Conservation (phyloP, 768 basidiomycete genomes). For the Naematelia aurantialba region DNA sequence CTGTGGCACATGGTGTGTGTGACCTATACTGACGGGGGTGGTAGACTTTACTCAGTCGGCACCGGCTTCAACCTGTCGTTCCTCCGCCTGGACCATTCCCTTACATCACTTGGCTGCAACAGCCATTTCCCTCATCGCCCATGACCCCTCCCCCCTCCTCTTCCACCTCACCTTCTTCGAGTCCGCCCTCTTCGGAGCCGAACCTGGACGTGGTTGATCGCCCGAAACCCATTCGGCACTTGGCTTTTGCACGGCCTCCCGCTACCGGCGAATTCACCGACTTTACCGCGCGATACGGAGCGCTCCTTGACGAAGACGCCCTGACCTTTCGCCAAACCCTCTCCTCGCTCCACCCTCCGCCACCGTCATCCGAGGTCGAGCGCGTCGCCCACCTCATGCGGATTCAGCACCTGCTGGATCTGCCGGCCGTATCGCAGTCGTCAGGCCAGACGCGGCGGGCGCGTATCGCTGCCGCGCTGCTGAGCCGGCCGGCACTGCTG, state of each 20-base stretch:
- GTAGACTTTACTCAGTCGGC: slow-evolving; percentile 66
- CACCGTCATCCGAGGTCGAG: slow-evolving; percentile 53
- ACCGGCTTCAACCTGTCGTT: slow-evolving; percentile 63
- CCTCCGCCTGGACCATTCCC: slow-evolving; percentile 74
- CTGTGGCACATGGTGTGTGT: slow-evolving; percentile 28
- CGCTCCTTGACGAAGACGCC: slow-evolving; percentile 77
- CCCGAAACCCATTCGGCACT: slow-evolving; percentile 58
- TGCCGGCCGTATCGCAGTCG: slow-evolving; percentile 78
- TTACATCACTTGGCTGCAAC: slow-evolving; percentile 60
- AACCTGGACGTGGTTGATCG: slow-evolving; percentile 60
- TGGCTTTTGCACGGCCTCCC: slow-evolving; percentile 49
- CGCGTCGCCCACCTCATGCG: slow-evolving; percentile 60
- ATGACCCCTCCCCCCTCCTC: too few species aligned
- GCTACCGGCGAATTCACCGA: slow-evolving; percentile 73
- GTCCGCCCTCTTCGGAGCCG: slow-evolving; percentile 21
- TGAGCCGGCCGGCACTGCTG: slow-evolving; percentile 67
- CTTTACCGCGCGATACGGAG: slow-evolving; percentile 87
- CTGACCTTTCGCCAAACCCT: slow-evolving; percentile 71
- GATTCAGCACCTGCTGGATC: slow-evolving; percentile 64
- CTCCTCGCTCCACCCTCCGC: slow-evolving; percentile 21
- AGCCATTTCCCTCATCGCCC: too few species aligned
- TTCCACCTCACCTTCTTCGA: slow-evolving; percentile 21
- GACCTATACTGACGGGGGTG: neutral
- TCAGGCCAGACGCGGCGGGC: slow-evolving; percentile 90
- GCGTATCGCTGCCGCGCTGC: slow-evolving; percentile 70